phyloP scores from a whole-genome alignment of 495 filamentous ascomycete genomes.

The Daldinia decipiens region DNA sequence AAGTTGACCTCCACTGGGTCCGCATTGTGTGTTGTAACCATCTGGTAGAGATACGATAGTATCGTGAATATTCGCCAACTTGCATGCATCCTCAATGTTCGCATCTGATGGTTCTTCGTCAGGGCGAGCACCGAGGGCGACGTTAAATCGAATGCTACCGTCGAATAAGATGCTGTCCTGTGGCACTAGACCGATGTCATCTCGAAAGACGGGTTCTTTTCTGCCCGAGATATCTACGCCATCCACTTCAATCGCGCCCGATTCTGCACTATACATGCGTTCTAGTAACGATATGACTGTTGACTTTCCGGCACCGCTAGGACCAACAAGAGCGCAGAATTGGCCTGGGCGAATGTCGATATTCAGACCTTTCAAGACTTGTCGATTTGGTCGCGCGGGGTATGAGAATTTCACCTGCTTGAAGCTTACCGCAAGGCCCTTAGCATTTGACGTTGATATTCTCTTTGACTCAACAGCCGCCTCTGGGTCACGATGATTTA shows the following conservation, averaged over 20 bases:
- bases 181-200: slow-evolving; percentile 63
- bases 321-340: slow-evolving; percentile 69
- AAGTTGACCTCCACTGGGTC: slow-evolving; percentile 59
- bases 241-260: slow-evolving; percentile 51
- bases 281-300: slow-evolving; percentile 70
- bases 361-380: slow-evolving; percentile 63
- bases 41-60: slow-evolving; percentile 65
- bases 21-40: slow-evolving; percentile 70
- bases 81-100: slow-evolving; percentile 67
- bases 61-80: slow-evolving; percentile 68
- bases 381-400: slow-evolving; percentile 65
- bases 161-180: slow-evolving; percentile 67
- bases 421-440: slow-evolving; percentile 61
- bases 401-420: slow-evolving; percentile 68
- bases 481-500: slow-evolving; percentile 36
- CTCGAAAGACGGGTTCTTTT: slow-evolving; percentile 60
- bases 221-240: slow-evolving; percentile 56
- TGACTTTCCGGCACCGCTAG: slow-evolving; percentile 70
- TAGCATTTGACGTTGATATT: slow-evolving; percentile 29
- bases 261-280: slow-evolving; percentile 60
- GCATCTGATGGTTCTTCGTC: slow-evolving; percentile 55
- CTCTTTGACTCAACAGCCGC: slow-evolving; percentile 38
- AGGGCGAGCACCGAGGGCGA: slow-evolving; percentile 59
- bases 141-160: slow-evolving; percentile 65
- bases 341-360: slow-evolving; percentile 66